Evolutionary conservation across 495 filamentous ascomycete species (phyloP).

Genomic region (Thozetella sp.): DNA sequence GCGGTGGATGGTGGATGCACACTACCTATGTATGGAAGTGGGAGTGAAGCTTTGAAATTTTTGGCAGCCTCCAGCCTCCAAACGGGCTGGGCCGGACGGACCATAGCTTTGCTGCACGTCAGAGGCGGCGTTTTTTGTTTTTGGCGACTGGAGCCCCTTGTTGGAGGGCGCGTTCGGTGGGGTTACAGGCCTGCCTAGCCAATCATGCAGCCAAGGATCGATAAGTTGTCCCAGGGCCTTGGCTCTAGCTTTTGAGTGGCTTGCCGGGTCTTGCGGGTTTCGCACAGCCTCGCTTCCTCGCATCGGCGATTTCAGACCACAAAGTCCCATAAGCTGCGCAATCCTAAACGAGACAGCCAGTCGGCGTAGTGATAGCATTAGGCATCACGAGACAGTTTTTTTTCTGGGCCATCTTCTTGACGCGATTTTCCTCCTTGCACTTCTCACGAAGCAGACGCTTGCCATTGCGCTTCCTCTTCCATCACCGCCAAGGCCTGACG

Average conservation of each 20-base stretch:
- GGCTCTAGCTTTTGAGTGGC: constrained; percentile 7
- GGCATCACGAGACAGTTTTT: no score
- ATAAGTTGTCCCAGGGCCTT: constrained; percentile 5
- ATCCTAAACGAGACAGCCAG: no score
- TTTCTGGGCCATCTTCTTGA: neutral
- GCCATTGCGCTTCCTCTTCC: no score
- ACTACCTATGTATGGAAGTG: no score
- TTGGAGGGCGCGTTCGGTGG: neutral
- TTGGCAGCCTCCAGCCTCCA: neutral
- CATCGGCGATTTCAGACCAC: neutral
- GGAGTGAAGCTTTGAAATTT: constrained; percentile 1
- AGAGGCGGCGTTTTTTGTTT: no score
- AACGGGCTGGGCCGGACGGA: neutral
- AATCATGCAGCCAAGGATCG: constrained; percentile 9
- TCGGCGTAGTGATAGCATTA: no score
- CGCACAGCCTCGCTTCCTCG: constrained; percentile 6
- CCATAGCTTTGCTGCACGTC: constrained; percentile 1
- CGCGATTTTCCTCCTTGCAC: neutral
- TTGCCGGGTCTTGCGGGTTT: neutral
- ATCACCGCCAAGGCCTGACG: neutral
- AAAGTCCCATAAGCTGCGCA: no score
- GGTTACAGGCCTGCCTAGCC: constrained; percentile 2
- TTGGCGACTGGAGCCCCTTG: no score
- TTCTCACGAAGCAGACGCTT: no score
- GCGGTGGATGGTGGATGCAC: neutral